Conservation (phyloP, 2,329 filamentous ascomycete genomes). For the Neopestalotiopsis clavispora region DNA sequence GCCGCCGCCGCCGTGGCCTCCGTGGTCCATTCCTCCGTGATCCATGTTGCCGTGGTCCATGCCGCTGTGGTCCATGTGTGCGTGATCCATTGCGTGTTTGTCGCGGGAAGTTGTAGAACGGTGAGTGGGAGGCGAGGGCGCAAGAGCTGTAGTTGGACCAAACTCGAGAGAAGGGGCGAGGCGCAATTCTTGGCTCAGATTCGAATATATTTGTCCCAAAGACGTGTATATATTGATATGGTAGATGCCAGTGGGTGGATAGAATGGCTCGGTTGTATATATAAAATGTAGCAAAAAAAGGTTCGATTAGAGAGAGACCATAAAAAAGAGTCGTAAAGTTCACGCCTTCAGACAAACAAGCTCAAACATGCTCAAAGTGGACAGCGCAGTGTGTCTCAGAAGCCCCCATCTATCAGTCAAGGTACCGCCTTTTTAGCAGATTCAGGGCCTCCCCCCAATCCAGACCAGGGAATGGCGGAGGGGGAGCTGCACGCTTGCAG, state of each 20-base stretch:
- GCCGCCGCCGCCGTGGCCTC: conserved; percentile 57
- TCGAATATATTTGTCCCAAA: not conserved
- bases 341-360: conserved; percentile 32
- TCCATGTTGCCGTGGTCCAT: conserved; percentile 54
- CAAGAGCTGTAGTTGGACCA: not conserved
- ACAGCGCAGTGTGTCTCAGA: not conserved
- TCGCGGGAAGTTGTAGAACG: not conserved
- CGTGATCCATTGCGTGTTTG: conserved; percentile 13
- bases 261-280: not conserved
- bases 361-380: conserved; percentile 46
- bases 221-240: not conserved
- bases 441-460: not conserved
- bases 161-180: not conserved
- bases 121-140: not conserved
- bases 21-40: conserved; percentile 54
- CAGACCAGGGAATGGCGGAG: not conserved
- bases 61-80: conserved; percentile 42
- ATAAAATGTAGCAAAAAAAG: not conserved
- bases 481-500: no score
- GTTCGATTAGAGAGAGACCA: not conserved
- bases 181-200: not conserved
- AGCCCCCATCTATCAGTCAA: no score
- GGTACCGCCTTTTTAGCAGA: no score
- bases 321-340: not conserved
- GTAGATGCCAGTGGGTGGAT: not conserved